Evolutionary conservation across 2,329 filamentous ascomycete genomes (phyloP), one percentile per base, ranked within the genome.

Genomic region (Plectosphaerella plurivora): DNA sequence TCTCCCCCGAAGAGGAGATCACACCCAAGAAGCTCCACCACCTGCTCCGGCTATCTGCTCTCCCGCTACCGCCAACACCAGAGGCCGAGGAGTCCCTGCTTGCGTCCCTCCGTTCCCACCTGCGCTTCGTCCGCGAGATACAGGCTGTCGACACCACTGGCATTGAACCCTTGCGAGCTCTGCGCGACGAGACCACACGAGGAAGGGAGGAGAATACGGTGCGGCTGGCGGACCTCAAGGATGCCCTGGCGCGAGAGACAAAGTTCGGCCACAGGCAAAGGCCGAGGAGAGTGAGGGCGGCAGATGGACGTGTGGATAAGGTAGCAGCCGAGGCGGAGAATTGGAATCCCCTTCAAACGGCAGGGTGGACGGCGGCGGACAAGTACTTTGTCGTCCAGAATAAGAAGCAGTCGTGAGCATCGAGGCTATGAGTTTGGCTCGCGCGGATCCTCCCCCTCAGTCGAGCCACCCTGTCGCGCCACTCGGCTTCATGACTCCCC

Each of bases 111-210:
- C 79, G 86, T 50, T 84, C 88, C 33, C 94, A 99, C 65, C 81
- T 99, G 0, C 87, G 88, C 63, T 99, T 99, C 64, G 91, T 97
- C n/a, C 85, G 83, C 55, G 83, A 91, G 56, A 85, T 97, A 18
- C 92, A 96, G 64, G 74, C 78, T 45, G 86, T 96, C 47, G 81
- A 96, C 66, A 92, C 90, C 1, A 71, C 76, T 0, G 84, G 80
- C 4, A 76, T 97, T 0, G 77, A 84, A 52, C 92, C 94, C 0
- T 71, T 99, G 44, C 78, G 82, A 49, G 86, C 87, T 45, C 87
- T 97, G 53, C 83, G 90, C 50, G 93, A 97, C 66, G 92, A 94
- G 73, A 89, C 88, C 1, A 60, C 64, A 2, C 68, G 69, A 12
- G 82, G 80, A 0, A 62, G 79, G 24, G 64, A 71, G 37, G 82